Evolutionary conservation across 768 basidiomycete genomes (phyloP).

Genomic region (Clitopilus hobsonii): DNA sequence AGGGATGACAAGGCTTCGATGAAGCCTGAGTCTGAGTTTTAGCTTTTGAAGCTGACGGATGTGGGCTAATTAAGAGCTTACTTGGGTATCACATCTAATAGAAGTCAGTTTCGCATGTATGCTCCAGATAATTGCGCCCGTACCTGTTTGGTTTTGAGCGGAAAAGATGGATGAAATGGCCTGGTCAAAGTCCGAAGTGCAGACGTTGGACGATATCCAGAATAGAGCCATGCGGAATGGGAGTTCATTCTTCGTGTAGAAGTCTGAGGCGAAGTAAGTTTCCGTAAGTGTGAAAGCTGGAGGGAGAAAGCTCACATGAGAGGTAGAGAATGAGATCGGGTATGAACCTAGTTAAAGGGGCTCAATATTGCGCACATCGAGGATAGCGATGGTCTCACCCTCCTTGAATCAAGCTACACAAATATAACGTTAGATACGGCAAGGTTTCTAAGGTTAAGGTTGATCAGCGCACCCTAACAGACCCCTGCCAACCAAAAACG

Average conservation of each 20-base stretch:
- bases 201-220: slow-evolving; percentile 46
- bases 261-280: slow-evolving; percentile 31
- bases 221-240: slow-evolving; percentile 53
- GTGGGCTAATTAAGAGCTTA: not conserved
- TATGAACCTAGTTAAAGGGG: slow-evolving; percentile 29
- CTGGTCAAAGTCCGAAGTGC: slow-evolving; percentile 14
- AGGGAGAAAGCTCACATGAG: slow-evolving; percentile 37
- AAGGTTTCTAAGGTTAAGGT: not conserved
- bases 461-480: slow-evolving; percentile 23
- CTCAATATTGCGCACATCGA: not conserved
- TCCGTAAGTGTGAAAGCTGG: not conserved
- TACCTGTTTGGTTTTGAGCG: not conserved
- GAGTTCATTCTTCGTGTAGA: slow-evolving; percentile 56
- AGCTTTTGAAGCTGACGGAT: not conserved
- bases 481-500: slow-evolving; percentile 45
- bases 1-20: not conserved
- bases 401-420: slow-evolving; percentile 37
- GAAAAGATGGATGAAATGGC: not conserved
- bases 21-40: not conserved
- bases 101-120: not conserved
- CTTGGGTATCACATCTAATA: not conserved
- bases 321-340: slow-evolving; percentile 60
- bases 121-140: not conserved
- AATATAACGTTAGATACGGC: not conserved
- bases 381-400: slow-evolving; percentile 17